These are phyloP conservation scores for Allium sativum DNA, from an alignment of 106 monocot genomes.

Conservation along the genomic window DNA sequence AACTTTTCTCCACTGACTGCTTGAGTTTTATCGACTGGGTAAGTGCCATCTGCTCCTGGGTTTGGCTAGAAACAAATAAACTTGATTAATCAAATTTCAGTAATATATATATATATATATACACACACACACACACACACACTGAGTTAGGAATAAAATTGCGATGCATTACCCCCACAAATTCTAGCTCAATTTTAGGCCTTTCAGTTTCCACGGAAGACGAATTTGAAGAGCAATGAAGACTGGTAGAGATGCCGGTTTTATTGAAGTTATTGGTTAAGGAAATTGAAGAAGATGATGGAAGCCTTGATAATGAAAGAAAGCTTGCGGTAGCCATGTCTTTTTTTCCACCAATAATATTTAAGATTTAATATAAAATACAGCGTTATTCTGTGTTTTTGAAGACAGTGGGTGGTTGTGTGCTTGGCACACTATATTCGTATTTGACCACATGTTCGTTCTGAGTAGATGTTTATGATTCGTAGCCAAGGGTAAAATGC, in stretches of 20 bases:
- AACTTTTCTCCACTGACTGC: slow-evolving; percentile 85
- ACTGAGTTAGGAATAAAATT: not conserved
- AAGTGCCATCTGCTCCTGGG: slow-evolving; percentile 42
- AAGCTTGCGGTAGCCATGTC: slow-evolving; percentile 18
- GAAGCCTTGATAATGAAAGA: slow-evolving; percentile 2
- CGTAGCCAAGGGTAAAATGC: too few species aligned
- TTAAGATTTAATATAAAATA: too few species aligned
- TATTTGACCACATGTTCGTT: too few species aligned
- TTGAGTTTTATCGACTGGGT: slow-evolving; percentile 26
- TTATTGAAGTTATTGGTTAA: not conserved
- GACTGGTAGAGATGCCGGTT: not conserved
- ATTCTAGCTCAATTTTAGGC: slow-evolving; percentile 42
- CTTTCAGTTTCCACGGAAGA: slow-evolving; percentile 9
- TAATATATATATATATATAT: too few species aligned
- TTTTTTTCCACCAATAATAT: not conserved
- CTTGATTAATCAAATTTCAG: not conserved
- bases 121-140: not conserved
- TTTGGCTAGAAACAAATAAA: slow-evolving; percentile 28
- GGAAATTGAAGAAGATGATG: not conserved
- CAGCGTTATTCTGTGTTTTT: too few species aligned
- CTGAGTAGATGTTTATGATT: too few species aligned
- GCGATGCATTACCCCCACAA: slow-evolving; percentile 33
- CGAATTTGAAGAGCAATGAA: slow-evolving; percentile 4
- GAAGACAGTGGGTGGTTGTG: too few species aligned
- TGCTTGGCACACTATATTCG: too few species aligned